Evolutionary conservation across 2,329 filamentous ascomycete species (phyloP).

Genomic region (Diaporthe citrichinensis): DNA sequence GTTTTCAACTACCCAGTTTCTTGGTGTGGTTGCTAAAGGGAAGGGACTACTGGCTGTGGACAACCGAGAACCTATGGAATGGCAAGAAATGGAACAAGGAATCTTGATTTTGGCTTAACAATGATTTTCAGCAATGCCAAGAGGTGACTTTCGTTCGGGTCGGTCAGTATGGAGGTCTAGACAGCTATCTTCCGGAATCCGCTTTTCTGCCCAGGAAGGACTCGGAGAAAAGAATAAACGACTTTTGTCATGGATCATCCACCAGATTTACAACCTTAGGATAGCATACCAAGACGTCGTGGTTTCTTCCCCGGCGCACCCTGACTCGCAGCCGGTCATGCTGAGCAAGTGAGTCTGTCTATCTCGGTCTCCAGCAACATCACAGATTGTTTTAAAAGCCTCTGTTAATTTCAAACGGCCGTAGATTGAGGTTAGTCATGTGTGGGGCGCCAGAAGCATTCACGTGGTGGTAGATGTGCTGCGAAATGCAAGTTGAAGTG

Average conservation of each 20-base stretch:
- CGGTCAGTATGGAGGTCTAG: neutral
- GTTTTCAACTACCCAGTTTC: constrained; percentile 58
- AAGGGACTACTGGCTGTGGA: constrained; percentile 66
- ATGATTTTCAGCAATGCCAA: neutral
- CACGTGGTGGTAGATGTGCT: neutral
- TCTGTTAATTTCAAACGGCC: neutral
- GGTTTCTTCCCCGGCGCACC: neutral
- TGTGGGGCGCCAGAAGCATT: neutral
- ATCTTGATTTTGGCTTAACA: constrained; percentile 7
- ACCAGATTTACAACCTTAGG: neutral
- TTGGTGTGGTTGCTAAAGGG: constrained; percentile 65
- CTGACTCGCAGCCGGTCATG: constrained; percentile 1
- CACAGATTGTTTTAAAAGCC: neutral
- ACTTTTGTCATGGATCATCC: neutral
- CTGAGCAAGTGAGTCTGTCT: neutral
- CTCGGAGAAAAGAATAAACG: neutral
- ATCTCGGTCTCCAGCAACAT: too few species aligned
- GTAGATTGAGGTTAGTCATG: neutral
- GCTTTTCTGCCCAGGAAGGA: neutral
- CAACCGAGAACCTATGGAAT: constrained; percentile 61
- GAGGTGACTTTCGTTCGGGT: too few species aligned
- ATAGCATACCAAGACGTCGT: neutral
- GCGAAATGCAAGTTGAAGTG: neutral
- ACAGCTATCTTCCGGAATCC: neutral
- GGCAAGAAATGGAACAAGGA: constrained; percentile 66